Evolutionary conservation across 768 basidiomycete genomes (phyloP).

Genomic region (Suillus plorans): DNA sequence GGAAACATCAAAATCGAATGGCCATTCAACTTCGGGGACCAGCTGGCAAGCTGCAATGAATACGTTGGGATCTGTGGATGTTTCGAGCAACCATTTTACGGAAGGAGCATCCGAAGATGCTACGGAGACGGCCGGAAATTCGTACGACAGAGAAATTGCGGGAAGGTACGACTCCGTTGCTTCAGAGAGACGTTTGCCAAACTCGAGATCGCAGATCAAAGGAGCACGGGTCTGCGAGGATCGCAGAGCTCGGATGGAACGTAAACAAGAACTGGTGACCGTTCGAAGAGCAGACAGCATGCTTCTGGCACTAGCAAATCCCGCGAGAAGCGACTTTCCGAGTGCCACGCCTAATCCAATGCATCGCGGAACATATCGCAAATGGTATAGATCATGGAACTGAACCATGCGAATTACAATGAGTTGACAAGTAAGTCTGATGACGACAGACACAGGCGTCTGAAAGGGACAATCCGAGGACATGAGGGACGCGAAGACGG

Average conservation of each 20-base stretch:
- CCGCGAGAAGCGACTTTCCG: neutral
- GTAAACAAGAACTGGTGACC: neutral
- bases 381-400: neutral
- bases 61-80: slow-evolving; percentile 17
- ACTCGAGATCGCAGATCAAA: neutral
- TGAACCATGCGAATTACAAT: neutral
- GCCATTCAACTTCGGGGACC: slow-evolving; percentile 17
- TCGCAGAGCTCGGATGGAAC: neutral
- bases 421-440: slow-evolving; percentile 2
- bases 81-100: slow-evolving; percentile 20
- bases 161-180: neutral
- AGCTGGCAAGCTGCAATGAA: slow-evolving; percentile 9
- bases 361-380: neutral
- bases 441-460: slow-evolving; percentile 12
- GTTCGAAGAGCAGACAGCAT: neutral
- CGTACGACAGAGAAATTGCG: slow-evolving; percentile 1
- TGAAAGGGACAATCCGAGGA: slow-evolving; percentile 17
- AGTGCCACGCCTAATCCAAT: neutral
- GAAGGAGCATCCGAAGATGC: slow-evolving; percentile 9
- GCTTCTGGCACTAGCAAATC: neutral
- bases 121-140: neutral
- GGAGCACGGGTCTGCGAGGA: neutral
- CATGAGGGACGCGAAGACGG: slow-evolving; percentile 12
- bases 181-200: neutral
- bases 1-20: slow-evolving; percentile 11